A percentile compares a stretch with the other conserved stretches of the same genome.
Evolutionary conservation across 352 stramenopile species (phyloP).

Genomic region (Blastocystis hominis): DNA sequence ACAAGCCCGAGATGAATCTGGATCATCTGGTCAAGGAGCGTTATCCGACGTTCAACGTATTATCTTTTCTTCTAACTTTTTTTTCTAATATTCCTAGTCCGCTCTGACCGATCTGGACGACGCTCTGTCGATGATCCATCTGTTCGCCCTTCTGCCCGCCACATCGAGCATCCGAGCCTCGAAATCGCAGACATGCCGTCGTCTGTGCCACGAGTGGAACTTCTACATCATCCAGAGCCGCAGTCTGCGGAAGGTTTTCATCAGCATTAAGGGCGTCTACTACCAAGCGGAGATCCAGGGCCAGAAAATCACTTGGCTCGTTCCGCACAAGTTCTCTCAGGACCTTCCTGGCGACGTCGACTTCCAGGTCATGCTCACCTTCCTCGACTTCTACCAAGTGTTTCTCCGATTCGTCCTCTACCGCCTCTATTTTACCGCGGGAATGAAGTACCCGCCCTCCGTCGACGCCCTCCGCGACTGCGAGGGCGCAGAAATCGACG

Average conservation of each 20-base stretch:
- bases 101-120: slow-evolving; percentile 94
- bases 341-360: slow-evolving; percentile 91
- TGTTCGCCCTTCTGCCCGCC: slow-evolving; percentile 88
- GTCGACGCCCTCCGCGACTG: slow-evolving; percentile 72
- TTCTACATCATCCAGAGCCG: slow-evolving; percentile 77
- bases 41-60: slow-evolving; percentile 66
- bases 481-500: slow-evolving; percentile 57
- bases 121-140: slow-evolving; percentile 85
- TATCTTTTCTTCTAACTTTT: too few relatives aligned
- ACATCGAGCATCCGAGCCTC: slow-evolving; percentile 75
- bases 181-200: slow-evolving; percentile 77
- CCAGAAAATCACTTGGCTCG: slow-evolving; percentile 89
- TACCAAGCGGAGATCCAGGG: slow-evolving; percentile 84
- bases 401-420: slow-evolving; percentile 94
- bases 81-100: slow-evolving; percentile 66
- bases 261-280: slow-evolving; percentile 98
- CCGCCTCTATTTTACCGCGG: slow-evolving; percentile 88
- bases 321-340: slow-evolving; percentile 93
- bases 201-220: slow-evolving; percentile 84
- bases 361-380: slow-evolving; percentile 95
- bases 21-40: slow-evolving; percentile 96
- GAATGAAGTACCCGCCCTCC: slow-evolving; percentile 83
- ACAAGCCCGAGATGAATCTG: slow-evolving; percentile 82
- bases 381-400: slow-evolving; percentile 98
- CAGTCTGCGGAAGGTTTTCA: slow-evolving; percentile 87